Evolutionary conservation across 2,329 filamentous ascomycete species (phyloP), one percentile per base, ranked within the genome.

Genomic region (Phoma sp.): DNA sequence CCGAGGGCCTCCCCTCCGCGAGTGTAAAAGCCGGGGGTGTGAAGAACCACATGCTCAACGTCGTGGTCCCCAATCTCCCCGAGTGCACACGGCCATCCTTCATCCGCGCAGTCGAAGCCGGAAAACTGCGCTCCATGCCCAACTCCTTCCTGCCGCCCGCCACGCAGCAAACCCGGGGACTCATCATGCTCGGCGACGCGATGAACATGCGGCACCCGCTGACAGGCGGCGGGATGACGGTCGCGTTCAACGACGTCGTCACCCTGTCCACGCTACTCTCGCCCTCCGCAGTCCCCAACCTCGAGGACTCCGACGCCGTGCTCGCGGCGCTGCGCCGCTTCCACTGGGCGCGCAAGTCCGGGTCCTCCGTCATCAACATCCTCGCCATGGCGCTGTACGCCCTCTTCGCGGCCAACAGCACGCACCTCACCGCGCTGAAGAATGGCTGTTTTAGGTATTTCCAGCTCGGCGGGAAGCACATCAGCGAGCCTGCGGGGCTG

Each of bases 171-270:
- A 83, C 84, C 9, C 84, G 86, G 1, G 91, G 91, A 4, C 78
- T 96, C 56, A 82, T 96, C 43, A 80, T 99, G 32, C 83, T 98
- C 7, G 95, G 95, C 55, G 95, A 99, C 73, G 93, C 95, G 11
- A 88, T 96, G 83, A 99, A 99, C 80, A 99, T 99, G 95, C 90
- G 95, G n/a, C 95, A 99, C 77, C 95, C 95, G 1, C 83, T 99
- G 10, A 99, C 95, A 0, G 95, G 95, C 47, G 95, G 95, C 62
- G 95, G 95, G 66, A 99, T 99, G 95, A 98, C 93, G 0, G 95
- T 98, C 1, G 95, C 91, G 1, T 89, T 99, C 75, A 96, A 93
- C 77, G 95, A 99, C 70, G 93, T 90, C 1, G 83, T 95, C 9
- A 77, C 96, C 1, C 82, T 99, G 24, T 80, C 89, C 0, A 83